phyloP scores from a whole-genome alignment of 108 stramenopile genomes.

The Fistulifera pelliculosa region DNA sequence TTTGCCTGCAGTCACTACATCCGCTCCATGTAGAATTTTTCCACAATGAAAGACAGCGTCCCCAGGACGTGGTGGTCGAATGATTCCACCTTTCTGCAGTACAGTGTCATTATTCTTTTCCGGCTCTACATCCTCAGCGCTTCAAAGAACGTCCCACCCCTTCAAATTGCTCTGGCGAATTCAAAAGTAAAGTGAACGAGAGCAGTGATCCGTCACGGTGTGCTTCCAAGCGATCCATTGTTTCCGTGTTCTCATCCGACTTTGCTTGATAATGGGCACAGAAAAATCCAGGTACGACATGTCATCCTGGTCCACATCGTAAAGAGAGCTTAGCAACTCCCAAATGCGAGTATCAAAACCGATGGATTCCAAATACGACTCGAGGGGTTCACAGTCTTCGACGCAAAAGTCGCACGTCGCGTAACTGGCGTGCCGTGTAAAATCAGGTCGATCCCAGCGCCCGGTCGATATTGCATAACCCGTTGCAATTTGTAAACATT shows the following conservation, averaged over 20 bases:
- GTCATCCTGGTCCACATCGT: constrained; percentile 40
- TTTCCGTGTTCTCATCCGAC: constrained; percentile 15
- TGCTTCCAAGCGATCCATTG: constrained; percentile 62
- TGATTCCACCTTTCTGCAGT: background rate
- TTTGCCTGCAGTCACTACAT: constrained; percentile 47
- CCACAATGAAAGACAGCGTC: constrained; percentile 57
- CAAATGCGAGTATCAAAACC: constrained; percentile 40
- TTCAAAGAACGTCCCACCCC: constrained; percentile 79
- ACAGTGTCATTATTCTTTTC: background rate
- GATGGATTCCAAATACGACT: constrained; percentile 35
- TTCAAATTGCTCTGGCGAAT: constrained; percentile 38
- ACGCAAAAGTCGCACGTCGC: constrained; percentile 65
- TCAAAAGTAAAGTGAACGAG: constrained; percentile 53
- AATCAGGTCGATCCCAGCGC: constrained; percentile 51
- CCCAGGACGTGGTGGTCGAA: constrained; percentile 26
- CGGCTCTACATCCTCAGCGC: constrained; percentile 39
- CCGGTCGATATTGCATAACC: constrained; percentile 32
- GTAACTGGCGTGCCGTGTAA: constrained; percentile 49
- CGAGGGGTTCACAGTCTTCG: constrained; percentile 44
- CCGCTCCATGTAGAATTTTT: constrained; percentile 62
- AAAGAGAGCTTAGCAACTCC: constrained; percentile 27
- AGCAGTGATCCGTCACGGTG: constrained; percentile 71
- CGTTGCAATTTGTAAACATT: constrained; percentile 33
- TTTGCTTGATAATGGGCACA: constrained; percentile 60
- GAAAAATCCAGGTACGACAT: constrained; percentile 61